Evolutionary conservation across 2,329 filamentous ascomycete species (phyloP), one percentile per base, ranked within the genome.

Genomic region (Pseudogymnoascus sp.): DNA sequence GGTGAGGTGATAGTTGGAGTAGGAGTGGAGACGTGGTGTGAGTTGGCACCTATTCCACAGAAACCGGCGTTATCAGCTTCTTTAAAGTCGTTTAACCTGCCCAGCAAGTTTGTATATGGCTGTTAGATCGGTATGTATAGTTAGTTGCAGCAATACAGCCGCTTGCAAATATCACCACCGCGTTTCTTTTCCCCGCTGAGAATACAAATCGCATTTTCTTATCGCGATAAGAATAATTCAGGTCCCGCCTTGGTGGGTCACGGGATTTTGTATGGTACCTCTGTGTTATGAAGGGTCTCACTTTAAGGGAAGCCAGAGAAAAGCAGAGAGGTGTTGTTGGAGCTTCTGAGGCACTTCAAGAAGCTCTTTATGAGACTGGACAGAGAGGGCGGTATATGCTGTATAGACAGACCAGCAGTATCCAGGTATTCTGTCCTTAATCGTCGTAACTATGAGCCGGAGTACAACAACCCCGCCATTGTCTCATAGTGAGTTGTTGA

Each of bases 191-290:
- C 25, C 46, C 46, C 46, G 25, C 46, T 12, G 46, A 53, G 46
- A 53, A 53, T 56, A 56, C 25, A 56, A 49, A 49, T 9, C 43
- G 21, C 43, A 49, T 49, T 49, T 56, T 56, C 46, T 56, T 56
- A 56, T 56, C 46, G 46, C 46, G 46, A 56, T 56, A 56, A 56
- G 46, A 56, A 18, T 25, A 31, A 25, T 25, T 53, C 46, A 56
- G 25, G 46, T 34, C 46, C 46, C n/a, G 25, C 46, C 25, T 34
- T 56, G 25, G 46, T 56, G 46, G 46, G 46, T 56, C 46, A 56
- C 46, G 46, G 25, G 46, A 56, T 56, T 56, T 28, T 14, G 0
- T 5, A 49, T 34, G 46, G 46, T 56, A 56, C 25, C 25, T 56
- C 23, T 18, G 14, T 25, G 18, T 56, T 9, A 18, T 31, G 46